Percentiles rank a stretch among this genome's conserved stretches.
phyloP scores from a whole-genome alignment of 2,329 filamentous ascomycete genomes.

The Chaetomium sp. region DNA sequence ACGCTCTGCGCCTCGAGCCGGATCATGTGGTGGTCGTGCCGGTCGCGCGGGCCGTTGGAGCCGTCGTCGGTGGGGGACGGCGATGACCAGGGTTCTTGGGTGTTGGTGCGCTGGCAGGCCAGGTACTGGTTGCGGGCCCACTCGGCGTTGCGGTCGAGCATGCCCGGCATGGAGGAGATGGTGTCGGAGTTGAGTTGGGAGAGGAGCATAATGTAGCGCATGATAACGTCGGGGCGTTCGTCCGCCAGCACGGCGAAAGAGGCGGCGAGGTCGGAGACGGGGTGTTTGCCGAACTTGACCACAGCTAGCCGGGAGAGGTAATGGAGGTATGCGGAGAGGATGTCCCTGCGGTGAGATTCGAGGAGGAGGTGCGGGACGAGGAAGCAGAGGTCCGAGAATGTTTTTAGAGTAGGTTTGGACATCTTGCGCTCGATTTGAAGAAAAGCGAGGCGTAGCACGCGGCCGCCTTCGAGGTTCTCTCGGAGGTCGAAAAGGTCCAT shows the following conservation, averaged over 20 bases:
- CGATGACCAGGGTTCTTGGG: neutral
- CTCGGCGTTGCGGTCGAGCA: conserved; percentile 29
- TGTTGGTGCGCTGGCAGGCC: conserved; percentile 31
- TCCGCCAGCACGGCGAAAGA: conserved; percentile 29
- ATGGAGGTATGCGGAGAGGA: conserved; percentile 32
- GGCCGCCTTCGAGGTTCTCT: conserved; percentile 31
- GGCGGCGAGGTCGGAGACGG: conserved; percentile 30
- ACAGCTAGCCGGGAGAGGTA: conserved; percentile 28
- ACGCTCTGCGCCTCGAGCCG: conserved; percentile 33
- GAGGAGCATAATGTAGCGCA: conserved; percentile 33
- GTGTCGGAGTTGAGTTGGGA: conserved; percentile 33
- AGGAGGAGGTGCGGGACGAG: conserved; percentile 34
- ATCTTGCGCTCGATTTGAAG: conserved; percentile 34
- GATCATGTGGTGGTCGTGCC: conserved; percentile 31
- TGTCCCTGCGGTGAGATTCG: conserved; percentile 31
- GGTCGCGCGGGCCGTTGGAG: neutral
- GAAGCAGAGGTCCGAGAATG: conserved; percentile 35
- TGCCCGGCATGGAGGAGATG: conserved; percentile 23
- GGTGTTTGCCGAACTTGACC: conserved; percentile 34
- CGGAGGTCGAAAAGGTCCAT: conserved; percentile 35
- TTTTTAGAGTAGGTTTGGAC: conserved; percentile 31
- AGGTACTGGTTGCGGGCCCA: conserved; percentile 34
- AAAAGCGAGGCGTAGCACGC: conserved; percentile 34
- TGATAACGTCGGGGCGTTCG: conserved; percentile 30
- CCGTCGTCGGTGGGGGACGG: neutral